phyloP scores from a whole-genome alignment of 108 stramenopile species.

The Seminavis robusta region DNA sequence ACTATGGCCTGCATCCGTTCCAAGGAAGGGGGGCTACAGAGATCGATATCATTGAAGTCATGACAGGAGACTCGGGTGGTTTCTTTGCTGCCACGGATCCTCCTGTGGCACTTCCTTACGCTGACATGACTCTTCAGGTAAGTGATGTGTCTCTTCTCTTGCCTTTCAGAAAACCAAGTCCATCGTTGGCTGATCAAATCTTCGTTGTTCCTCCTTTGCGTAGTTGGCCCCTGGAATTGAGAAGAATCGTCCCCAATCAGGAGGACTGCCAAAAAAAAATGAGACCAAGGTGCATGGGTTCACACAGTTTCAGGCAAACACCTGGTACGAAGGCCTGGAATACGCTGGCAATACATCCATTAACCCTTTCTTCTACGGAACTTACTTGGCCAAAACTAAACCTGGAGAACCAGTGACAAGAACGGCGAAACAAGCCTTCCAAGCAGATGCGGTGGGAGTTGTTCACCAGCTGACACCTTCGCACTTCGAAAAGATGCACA shows the following conservation, averaged over 20 bases:
- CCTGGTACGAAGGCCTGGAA: conserved; percentile 85
- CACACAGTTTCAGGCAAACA: conserved; percentile 50
- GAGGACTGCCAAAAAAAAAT: conserved; percentile 58
- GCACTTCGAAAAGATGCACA: conserved; percentile 87
- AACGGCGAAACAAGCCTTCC: conserved; percentile 83
- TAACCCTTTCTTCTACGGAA: conserved; percentile 97
- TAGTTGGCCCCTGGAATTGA: conserved; percentile 88
- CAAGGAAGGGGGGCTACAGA: conserved; percentile 95
- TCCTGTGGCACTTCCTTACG: conserved; percentile 74
- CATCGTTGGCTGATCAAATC: neutral
- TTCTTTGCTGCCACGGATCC: conserved; percentile 63
- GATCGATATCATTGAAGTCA: conserved; percentile 95
- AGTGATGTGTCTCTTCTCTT: conserved; percentile 5
- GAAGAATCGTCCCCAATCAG: conserved; percentile 80
- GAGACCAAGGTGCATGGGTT: conserved; percentile 44
- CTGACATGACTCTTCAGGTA: conserved; percentile 89
- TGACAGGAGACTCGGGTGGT: conserved; percentile 79
- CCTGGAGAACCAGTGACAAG: conserved; percentile 77
- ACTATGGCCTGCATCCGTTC: conserved; percentile 84
- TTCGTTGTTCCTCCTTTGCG: conserved; percentile 1
- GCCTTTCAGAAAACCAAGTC: neutral
- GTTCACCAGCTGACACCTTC: conserved; percentile 67
- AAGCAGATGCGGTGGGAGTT: conserved; percentile 94
- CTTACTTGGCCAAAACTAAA: conserved; percentile 80
- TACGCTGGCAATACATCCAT: conserved; percentile 80